phyloP scores from a whole-genome alignment of 129 eudicot species.

The Ambrosia trifida region DNA sequence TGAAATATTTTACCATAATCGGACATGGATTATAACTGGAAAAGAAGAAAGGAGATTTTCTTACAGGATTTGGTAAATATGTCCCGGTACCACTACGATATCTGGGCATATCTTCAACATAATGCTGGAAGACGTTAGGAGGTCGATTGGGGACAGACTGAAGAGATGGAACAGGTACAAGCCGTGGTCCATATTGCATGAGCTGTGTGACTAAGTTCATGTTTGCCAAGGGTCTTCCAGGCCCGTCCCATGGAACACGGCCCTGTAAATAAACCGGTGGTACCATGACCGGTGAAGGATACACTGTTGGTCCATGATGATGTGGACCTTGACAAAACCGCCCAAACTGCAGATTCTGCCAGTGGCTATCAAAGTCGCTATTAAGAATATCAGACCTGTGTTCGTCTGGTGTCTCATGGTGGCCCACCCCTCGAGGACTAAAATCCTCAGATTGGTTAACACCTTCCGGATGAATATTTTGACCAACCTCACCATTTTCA shows the following conservation, averaged over 20 bases:
- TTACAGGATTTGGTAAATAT: slow-evolving; percentile 89
- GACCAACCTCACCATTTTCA: slow-evolving; percentile 46
- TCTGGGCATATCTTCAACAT: slow-evolving; percentile 82
- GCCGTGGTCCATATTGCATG: slow-evolving; percentile 74
- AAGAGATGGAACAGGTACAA: slow-evolving; percentile 67
- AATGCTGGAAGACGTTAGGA: slow-evolving; percentile 62
- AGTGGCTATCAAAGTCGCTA: slow-evolving; percentile 88
- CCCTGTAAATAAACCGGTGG: slow-evolving; percentile 86
- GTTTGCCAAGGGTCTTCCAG: slow-evolving; percentile 78
- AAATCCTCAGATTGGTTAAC: slow-evolving; percentile 49
- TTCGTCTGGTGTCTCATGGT: slow-evolving; percentile 31
- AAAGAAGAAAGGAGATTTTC: slow-evolving; percentile 12
- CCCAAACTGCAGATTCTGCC: slow-evolving; percentile 86
- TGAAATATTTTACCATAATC: not conserved
- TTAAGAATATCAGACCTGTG: slow-evolving; percentile 68
- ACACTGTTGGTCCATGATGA: slow-evolving; percentile 45
- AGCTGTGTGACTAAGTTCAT: slow-evolving; percentile 66
- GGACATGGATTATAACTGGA: not conserved
- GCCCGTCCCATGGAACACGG: slow-evolving; percentile 79
- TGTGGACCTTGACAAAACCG: slow-evolving; percentile 76
- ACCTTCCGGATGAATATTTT: slow-evolving; percentile 40
- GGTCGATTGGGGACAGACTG: slow-evolving; percentile 67
- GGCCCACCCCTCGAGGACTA: slow-evolving; percentile 29
- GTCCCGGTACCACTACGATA: slow-evolving; percentile 96
- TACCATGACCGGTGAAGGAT: slow-evolving; percentile 75